These are phyloP conservation scores for Eimeria maxima DNA, from an alignment of 169 alveolate species.

Conservation along the genomic window DNA sequence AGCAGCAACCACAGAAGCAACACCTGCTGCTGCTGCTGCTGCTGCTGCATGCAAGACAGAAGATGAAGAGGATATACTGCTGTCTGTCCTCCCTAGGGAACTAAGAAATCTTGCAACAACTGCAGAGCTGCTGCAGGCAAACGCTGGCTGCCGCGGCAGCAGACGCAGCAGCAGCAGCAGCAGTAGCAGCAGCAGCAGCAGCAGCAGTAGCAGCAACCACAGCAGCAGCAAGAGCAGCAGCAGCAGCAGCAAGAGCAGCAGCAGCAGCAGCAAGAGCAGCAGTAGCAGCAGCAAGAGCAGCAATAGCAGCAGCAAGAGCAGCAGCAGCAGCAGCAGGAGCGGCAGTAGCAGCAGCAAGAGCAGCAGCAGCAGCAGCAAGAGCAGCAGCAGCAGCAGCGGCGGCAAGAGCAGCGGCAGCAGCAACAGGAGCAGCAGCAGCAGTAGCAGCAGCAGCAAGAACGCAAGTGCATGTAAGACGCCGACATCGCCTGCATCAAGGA, in stretches of 20 bases:
- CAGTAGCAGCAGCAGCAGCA: too few species aligned
- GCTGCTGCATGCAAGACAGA: too few species aligned
- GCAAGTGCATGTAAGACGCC: neutral
- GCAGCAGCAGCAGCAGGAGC: neutral
- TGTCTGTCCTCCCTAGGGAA: neutral
- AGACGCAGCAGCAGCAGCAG: too few species aligned
- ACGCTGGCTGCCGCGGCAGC: too few species aligned
- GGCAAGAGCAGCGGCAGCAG: neutral
- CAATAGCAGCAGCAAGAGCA: neutral
- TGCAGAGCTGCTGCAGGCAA: slow-evolving; percentile 55
- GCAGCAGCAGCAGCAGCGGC: neutral
- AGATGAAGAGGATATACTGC: neutral
- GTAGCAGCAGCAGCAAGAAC: neutral
- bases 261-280: too few species aligned
- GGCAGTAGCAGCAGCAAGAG: too few species aligned
- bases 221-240: too few species aligned
- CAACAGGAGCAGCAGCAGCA: slow-evolving; percentile 17
- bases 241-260: too few species aligned
- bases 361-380: too few species aligned
- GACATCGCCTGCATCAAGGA: neutral
- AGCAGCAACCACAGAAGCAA: neutral
- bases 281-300: too few species aligned
- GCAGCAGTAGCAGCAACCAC: too few species aligned
- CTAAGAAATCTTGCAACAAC: slow-evolving; percentile 2
- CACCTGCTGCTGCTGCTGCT: neutral